Base-by-base conservation (phyloP, 495 filamentous ascomycete genomes). In the Penicillium argentinense region DNA sequence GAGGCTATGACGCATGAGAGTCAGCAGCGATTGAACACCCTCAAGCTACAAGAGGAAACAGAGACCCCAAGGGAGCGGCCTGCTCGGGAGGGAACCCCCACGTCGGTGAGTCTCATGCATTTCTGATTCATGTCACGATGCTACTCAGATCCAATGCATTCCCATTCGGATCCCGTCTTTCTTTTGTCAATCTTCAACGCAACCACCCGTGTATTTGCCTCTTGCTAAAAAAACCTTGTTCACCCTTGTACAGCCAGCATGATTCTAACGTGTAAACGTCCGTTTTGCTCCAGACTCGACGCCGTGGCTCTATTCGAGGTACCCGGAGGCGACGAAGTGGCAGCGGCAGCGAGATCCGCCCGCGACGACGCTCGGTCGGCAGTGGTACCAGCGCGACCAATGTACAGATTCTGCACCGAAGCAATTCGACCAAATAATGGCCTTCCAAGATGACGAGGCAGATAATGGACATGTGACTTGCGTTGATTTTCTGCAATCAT, bases 1-100 rank as follows among this genome's bases (percentile, higher is more conserved):
- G 89, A 95, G 59, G 78, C 80, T 2, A 68, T 85, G 40, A 84
- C 86, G 19, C 85, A 90, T 49, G 90, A 96, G 51, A 95, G 83
- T 62, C 84, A 89, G 66, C 85, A 88, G 64, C 79, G 88, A 47
- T 71, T 96, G 45, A 86, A 95, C 67, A 87, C 87, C 22, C 68
- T 96, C 51, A 88, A 90, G 65, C 68, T 96, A 52, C 85, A 91
- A 53, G 91, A 96, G 58, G 83, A 87, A 45, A 54, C 69, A 21
- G 57, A 64, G 41, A 44, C 56, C n/a, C 42, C 67, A 28, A 76
- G 75, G 44, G 72, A 79, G 22, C 63, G 74, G 47, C 71, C 75
- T 57, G 48, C 58, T 45, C 66, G 70, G 49, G 69, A 74, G 55
- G 70, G 68, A 27, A 64, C 65, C 39, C 64, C 55, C 30, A 66